phyloP scores from a whole-genome alignment of 2,329 filamentous ascomycete species.

The Clonostachys byssicola region DNA sequence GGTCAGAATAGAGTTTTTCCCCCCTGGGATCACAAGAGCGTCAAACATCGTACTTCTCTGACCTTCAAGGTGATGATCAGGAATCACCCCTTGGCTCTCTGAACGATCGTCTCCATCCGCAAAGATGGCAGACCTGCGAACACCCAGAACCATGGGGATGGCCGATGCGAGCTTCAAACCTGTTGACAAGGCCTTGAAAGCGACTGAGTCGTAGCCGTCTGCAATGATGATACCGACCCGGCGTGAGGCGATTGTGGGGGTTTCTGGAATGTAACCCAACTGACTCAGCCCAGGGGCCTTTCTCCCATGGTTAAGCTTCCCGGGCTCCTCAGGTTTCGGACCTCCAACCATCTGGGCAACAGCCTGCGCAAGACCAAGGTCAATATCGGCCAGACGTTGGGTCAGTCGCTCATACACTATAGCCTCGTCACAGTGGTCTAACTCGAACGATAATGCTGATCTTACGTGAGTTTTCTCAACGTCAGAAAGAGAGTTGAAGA shows the following conservation, averaged over 20 bases:
- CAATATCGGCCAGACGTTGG: constrained; percentile 66
- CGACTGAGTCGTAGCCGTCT: constrained; percentile 67
- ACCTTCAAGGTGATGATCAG: constrained; percentile 77
- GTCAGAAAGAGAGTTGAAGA: constrained; percentile 54
- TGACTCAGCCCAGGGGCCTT: constrained; percentile 67
- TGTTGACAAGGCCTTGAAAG: constrained; percentile 62
- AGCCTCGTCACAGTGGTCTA: constrained; percentile 79
- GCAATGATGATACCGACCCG: constrained; percentile 73
- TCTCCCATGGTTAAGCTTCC: constrained; percentile 59
- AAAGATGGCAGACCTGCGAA: constrained; percentile 62
- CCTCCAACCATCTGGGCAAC: constrained; percentile 70
- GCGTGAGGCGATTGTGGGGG: constrained; percentile 65
- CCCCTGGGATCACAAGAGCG: constrained; percentile 72
- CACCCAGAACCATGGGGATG: constrained; percentile 68
- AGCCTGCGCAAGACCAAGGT: constrained; percentile 61
- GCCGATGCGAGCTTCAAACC: constrained; percentile 60
- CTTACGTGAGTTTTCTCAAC: constrained; percentile 65
- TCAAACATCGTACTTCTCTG: constrained; percentile 81
- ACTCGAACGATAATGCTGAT: constrained; percentile 71
- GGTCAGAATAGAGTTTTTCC: constrained; percentile 55
- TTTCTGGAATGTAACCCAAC: constrained; percentile 58
- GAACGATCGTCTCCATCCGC: constrained; percentile 53
- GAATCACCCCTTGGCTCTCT: constrained; percentile 48
- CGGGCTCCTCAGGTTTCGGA: constrained; percentile 46
- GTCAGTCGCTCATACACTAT: constrained; percentile 70